Conservation (phyloP, 352 stramenopile species). For the Pythium oligandrum region DNA sequence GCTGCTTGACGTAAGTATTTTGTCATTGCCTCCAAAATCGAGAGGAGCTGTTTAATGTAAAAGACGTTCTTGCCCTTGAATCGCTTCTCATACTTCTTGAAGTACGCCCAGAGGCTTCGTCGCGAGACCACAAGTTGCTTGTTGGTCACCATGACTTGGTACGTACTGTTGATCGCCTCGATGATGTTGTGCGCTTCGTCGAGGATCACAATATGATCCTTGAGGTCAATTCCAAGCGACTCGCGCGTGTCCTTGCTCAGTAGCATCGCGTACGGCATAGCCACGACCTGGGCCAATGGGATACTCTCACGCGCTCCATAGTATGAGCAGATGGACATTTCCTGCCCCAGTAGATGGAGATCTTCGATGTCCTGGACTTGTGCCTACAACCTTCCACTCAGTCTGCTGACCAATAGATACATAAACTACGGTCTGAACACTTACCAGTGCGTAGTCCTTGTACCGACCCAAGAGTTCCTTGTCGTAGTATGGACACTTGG, state of each 20-base stretch:
- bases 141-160: conserved; percentile 74
- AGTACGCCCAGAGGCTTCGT: conserved; percentile 81
- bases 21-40: conserved; percentile 63
- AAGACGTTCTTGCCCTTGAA: conserved; percentile 85
- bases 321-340: conserved; percentile 95
- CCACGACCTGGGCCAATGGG: conserved; percentile 84
- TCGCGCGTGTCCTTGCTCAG: conserved; percentile 89
- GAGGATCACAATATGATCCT: conserved; percentile 93
- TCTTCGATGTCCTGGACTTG: conserved; percentile 96
- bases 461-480: conserved; percentile 65
- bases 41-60: conserved; percentile 88
- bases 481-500: conserved; percentile 82
- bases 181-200: conserved; percentile 99
- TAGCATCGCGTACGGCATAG: conserved; percentile 92
- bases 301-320: conserved; percentile 93
- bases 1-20: conserved; percentile 63
- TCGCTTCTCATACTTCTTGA: conserved; percentile 84
- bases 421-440: conserved; percentile 8
- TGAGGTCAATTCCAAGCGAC: conserved; percentile 83
- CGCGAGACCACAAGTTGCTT: conserved; percentile 71
- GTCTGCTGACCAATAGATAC: neutral
- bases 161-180: conserved; percentile 92
- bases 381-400: conserved; percentile 24
- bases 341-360: conserved; percentile 83
- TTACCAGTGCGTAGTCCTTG: conserved; percentile 74